Conservation (phyloP, 331 rosid genomes). For the Rhamnella rubrinervis region DNA sequence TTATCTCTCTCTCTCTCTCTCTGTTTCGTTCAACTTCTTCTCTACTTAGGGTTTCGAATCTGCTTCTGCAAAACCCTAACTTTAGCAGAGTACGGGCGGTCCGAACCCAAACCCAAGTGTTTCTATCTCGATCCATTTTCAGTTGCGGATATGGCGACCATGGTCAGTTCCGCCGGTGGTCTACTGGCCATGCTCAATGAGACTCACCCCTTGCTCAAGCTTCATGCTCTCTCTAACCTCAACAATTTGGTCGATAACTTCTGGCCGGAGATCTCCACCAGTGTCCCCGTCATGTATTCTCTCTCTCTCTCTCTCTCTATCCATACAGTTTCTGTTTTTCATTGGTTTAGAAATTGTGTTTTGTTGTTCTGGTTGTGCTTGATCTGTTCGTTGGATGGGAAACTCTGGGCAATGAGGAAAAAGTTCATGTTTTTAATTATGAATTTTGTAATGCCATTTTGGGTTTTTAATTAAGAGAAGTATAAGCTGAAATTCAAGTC, state of each 20-base stretch:
- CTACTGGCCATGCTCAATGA: slow-evolving; percentile 95
- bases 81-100: background rate
- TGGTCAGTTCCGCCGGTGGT: slow-evolving; percentile 93
- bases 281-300: slow-evolving; percentile 78
- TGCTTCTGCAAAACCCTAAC: slow-evolving; percentile 31
- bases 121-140: background rate
- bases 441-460: background rate
- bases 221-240: slow-evolving; percentile 87
- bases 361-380: slow-evolving; percentile 17
- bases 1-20: background rate
- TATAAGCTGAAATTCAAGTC: background rate
- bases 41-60: slow-evolving; percentile 43
- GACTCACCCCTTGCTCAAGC: slow-evolving; percentile 75
- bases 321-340: slow-evolving; percentile 6
- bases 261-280: slow-evolving; percentile 99
- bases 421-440: background rate
- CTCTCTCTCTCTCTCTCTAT: slow-evolving; percentile 18
- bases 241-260: slow-evolving; percentile 83
- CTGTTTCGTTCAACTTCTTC: slow-evolving; percentile 1
- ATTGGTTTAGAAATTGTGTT: slow-evolving; percentile 6
- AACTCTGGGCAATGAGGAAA: background rate
- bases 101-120: slow-evolving; percentile 2
- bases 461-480: background rate
- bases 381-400: slow-evolving; percentile 12
- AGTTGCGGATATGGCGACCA: slow-evolving; percentile 48